Evolutionary conservation across 2,329 filamentous ascomycete genomes (phyloP), one percentile per base, ranked within the genome.

Genomic region (Byssochlamys sp.): DNA sequence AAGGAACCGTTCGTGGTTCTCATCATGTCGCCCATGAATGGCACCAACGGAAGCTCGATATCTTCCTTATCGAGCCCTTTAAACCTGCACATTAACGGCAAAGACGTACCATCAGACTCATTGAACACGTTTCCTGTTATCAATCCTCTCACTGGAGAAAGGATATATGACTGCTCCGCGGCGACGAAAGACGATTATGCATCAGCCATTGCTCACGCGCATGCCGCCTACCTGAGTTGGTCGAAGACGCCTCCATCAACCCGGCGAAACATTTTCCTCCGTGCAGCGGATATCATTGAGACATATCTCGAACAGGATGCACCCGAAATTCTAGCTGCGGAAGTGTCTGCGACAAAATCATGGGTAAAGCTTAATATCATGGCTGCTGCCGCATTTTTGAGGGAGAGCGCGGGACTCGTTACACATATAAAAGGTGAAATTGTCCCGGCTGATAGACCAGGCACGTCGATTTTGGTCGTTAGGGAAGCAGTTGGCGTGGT

Each of bases 371-470:
- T 55, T 50, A 60, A 60, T 35, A 48, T 60, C 19, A 35, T 60
- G 14, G 57, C 56, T 51, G 50, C 56, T 10, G 58, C 56, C 6
- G 56, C 56, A 28, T 45, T 58, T n/a, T 50, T 58, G 12, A 53
- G 58, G 31, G 58, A 60, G 39, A 60, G 35, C 31, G 56, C 58
- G 45, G 58, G 53, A 10, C 54, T 60, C 50, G 58, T 55, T 35
- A 58, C 58, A 25, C 58, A 60, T 29, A 60, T 58, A 51, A 59
- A 61, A 29, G 58, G 58, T 19, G 56, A 60, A 50, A 60, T 56
- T 48, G 58, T 60, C 31, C 56, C 58, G 35, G 53, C 53, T 4
- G 53, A 55, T 29, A 31, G 53, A n/a, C 39, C 39, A 24, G 58
- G 58, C 26, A 59, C 58, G 29, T 57, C 55, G n/a, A 57, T 59